phyloP scores from a whole-genome alignment of 2,329 filamentous ascomycete genomes.

The Coleophoma cylindrospora region DNA sequence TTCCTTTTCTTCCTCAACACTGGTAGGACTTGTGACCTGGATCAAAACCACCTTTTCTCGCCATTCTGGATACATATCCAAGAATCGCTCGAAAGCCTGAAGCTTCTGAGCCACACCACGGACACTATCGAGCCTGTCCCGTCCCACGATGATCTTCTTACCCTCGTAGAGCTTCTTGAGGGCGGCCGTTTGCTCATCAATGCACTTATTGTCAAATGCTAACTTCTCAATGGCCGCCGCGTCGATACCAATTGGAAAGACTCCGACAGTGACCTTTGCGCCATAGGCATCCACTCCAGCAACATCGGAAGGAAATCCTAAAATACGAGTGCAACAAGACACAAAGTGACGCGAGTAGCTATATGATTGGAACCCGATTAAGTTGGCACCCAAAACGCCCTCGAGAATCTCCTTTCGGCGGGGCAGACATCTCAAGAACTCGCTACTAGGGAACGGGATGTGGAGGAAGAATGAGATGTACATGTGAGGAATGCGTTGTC shows the following conservation, averaged over 20 bases:
- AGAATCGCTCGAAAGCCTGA: conserved; percentile 83
- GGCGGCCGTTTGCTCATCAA: conserved; percentile 65
- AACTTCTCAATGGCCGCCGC: conserved; percentile 70
- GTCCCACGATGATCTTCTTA: conserved; percentile 91
- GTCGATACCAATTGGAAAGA: conserved; percentile 94
- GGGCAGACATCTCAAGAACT: conserved; percentile 85
- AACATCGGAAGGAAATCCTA: conserved; percentile 84
- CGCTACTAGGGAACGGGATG: conserved; percentile 91
- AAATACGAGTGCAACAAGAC: conserved; percentile 85
- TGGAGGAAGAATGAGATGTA: conserved; percentile 95
- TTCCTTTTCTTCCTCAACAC: conserved; percentile 72
- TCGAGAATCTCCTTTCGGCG: conserved; percentile 86
- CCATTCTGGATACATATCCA: conserved; percentile 91
- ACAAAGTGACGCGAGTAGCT: conserved; percentile 94
- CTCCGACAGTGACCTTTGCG: conserved; percentile 81
- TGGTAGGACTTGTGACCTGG: conserved; percentile 87
- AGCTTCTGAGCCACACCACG: conserved; percentile 94
- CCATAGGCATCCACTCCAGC: conserved; percentile 87
- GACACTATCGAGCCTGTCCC: conserved; percentile 89
- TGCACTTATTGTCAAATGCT: conserved; percentile 67
- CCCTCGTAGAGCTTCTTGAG: conserved; percentile 76
- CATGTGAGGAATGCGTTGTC: conserved; percentile 80
- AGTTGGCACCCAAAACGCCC: conserved; percentile 83
- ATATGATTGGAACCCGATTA: conserved; percentile 93
- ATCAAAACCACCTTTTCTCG: conserved; percentile 85